A percentile compares a stretch with the other conserved stretches of the same genome.
phyloP scores from a whole-genome alignment of 129 eudicot species.

The Tagetes patula region DNA sequence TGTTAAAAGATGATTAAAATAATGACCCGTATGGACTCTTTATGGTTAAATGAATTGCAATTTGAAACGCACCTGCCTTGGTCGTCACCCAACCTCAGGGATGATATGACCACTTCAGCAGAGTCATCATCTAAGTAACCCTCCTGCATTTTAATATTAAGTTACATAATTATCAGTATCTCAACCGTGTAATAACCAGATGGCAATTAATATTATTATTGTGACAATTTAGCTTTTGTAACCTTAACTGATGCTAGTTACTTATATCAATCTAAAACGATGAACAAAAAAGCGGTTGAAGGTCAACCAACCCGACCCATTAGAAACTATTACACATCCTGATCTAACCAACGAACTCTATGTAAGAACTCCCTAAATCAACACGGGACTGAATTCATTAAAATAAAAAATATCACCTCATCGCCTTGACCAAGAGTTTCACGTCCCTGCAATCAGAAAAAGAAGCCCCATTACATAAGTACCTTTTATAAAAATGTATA shows the following conservation, averaged over 20 bases:
- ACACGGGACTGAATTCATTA: not conserved
- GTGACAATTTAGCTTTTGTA: not conserved
- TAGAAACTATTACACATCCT: not conserved
- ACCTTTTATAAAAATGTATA: not conserved
- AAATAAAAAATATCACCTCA: conserved; percentile 53
- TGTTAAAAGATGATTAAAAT: not conserved
- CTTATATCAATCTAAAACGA: not conserved
- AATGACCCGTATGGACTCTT: not conserved
- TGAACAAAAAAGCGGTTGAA: not conserved
- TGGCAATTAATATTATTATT: not conserved
- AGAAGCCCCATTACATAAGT: not conserved
- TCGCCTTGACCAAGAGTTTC: conserved; percentile 77
- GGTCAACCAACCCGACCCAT: not conserved
- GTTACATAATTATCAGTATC: not conserved
- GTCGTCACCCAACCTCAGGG: conserved; percentile 89
- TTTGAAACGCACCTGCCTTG: conserved; percentile 67
- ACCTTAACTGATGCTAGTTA: not conserved
- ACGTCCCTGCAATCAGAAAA: conserved; percentile 55
- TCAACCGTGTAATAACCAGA: not conserved
- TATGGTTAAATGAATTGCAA: not conserved
- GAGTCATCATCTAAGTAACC: conserved; percentile 89
- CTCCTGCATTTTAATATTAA: conserved; percentile 49
- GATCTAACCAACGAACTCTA: not conserved
- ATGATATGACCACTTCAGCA: conserved; percentile 95
- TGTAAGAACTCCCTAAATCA: not conserved